phyloP scores from a whole-genome alignment of 192 early-diverging fungal species.

The Umbelopsis vinacea region DNA sequence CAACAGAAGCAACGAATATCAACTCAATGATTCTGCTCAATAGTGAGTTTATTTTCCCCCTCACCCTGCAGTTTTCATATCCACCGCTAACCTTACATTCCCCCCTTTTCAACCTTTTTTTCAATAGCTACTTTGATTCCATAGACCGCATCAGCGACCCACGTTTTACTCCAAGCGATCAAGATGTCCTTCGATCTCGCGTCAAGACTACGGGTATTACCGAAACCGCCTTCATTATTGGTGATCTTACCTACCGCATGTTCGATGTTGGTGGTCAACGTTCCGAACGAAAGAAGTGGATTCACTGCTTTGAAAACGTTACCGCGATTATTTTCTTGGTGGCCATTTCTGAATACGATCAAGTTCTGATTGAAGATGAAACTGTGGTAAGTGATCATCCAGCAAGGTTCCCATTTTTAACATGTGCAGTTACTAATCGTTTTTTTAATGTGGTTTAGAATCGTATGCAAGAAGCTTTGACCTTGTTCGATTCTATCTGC shows the following conservation, averaged over 20 bases:
- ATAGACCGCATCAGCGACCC: constrained; percentile 84
- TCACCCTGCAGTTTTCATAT: too few species aligned
- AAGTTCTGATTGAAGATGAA: constrained; percentile 94
- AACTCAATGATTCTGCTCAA: constrained; percentile 93
- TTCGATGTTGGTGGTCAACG: constrained; percentile 98
- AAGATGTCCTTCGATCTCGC: constrained; percentile 95
- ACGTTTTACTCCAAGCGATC: constrained; percentile 88
- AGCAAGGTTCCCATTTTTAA: neutral
- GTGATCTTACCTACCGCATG: constrained; percentile 93
- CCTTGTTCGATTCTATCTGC: constrained; percentile 97
- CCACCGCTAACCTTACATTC: neutral
- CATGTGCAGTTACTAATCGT: neutral
- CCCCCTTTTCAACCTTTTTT: neutral
- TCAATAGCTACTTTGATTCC: constrained; percentile 88
- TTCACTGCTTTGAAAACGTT: constrained; percentile 98
- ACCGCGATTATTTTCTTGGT: constrained; percentile 96
- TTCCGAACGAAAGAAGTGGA: constrained; percentile 99
- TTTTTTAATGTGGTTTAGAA: constrained; percentile 51
- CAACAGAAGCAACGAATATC: constrained; percentile 83
- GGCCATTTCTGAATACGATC: constrained; percentile 95
- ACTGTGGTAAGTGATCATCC: constrained; percentile 64
- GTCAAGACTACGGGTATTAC: constrained; percentile 98
- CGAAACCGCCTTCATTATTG: constrained; percentile 91
- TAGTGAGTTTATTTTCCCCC: constrained; percentile 63
- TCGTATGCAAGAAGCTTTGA: constrained; percentile 95